Evolutionary conservation across 768 basidiomycete species (phyloP).

Genomic region (Cubamyces lactineus): DNA sequence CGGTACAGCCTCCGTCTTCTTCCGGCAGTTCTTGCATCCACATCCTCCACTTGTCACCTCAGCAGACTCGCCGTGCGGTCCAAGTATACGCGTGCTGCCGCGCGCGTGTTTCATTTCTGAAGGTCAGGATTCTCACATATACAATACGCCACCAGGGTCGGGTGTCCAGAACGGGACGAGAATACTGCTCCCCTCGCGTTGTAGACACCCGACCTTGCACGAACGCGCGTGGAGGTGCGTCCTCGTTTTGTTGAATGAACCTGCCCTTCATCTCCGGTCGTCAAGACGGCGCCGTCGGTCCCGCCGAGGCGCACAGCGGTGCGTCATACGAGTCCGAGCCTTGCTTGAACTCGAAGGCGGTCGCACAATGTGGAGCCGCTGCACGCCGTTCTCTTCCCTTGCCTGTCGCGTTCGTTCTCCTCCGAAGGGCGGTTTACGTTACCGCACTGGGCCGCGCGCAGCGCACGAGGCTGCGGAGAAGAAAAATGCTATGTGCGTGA

Average conservation of each 20-base stretch:
- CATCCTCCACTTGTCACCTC: not conserved
- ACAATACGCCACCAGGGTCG: not conserved
- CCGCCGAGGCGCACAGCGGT: constrained; percentile 2
- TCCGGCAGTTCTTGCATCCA: not conserved
- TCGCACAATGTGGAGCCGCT: constrained; percentile 4
- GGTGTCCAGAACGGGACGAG: constrained; percentile 7
- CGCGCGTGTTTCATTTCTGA: constrained; percentile 3
- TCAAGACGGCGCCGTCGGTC: constrained; percentile 10
- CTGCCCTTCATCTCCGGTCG: constrained; percentile 19
- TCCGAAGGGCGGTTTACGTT: not conserved
- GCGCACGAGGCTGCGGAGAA: constrained; percentile 18
- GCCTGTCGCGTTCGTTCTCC: not conserved
- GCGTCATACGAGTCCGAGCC: not conserved
- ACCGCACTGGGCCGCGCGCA: not conserved
- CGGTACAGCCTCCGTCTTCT: not conserved
- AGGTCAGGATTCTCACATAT: constrained; percentile 6
- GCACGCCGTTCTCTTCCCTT: not conserved
- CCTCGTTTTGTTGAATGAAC: not conserved
- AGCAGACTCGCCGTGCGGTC: not conserved
- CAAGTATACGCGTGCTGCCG: not conserved
- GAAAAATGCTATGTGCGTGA: not conserved
- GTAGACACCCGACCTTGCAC: constrained; percentile 4
- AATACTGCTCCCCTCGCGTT: constrained; percentile 14
- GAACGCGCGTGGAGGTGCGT: constrained; percentile 3
- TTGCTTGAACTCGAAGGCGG: not conserved